Evolutionary conservation across 2,329 filamentous ascomycete genomes (phyloP).

Genomic region (Fusarium torreyae): DNA sequence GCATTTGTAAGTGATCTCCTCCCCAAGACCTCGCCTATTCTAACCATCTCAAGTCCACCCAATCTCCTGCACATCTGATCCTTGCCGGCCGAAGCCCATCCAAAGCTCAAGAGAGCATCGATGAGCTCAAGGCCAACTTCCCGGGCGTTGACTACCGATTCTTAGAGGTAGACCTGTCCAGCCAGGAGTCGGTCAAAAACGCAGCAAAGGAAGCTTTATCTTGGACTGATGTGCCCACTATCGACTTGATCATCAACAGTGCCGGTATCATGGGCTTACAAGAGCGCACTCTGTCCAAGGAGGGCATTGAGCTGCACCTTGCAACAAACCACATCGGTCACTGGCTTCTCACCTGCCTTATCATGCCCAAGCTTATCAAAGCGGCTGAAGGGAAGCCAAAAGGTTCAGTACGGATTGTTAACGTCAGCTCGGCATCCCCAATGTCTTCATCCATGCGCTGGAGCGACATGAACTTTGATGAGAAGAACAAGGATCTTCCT

Average conservation of each 20-base stretch:
- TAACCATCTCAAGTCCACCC: neutral
- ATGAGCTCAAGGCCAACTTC: neutral
- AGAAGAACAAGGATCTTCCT: constrained; percentile 19
- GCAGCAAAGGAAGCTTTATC: neutral
- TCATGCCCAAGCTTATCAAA: constrained; percentile 25
- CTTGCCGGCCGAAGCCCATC: neutral
- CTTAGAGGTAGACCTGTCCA: constrained; percentile 5
- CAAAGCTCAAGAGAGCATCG: neutral
- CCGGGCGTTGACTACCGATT: constrained; percentile 1
- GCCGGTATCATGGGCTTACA: constrained; percentile 7
- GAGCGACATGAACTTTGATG: constrained; percentile 27
- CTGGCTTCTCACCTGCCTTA: constrained; percentile 7
- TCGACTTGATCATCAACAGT: constrained; percentile 6
- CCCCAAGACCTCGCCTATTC: fast-evolving
- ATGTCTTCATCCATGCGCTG: constrained; percentile 8
- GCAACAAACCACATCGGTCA: constrained; percentile 24
- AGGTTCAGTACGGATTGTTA: constrained; percentile 11
- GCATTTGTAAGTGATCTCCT: neutral
- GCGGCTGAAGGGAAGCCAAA: neutral
- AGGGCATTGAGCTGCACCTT: constrained; percentile 14
- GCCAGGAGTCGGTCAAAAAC: neutral
- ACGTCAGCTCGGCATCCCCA: constrained; percentile 8
- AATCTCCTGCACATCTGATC: neutral
- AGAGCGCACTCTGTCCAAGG: neutral
- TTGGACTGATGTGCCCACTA: neutral